Evolutionary conservation across 768 basidiomycete genomes (phyloP).

Genomic region (Fistulinella prunicolor): DNA sequence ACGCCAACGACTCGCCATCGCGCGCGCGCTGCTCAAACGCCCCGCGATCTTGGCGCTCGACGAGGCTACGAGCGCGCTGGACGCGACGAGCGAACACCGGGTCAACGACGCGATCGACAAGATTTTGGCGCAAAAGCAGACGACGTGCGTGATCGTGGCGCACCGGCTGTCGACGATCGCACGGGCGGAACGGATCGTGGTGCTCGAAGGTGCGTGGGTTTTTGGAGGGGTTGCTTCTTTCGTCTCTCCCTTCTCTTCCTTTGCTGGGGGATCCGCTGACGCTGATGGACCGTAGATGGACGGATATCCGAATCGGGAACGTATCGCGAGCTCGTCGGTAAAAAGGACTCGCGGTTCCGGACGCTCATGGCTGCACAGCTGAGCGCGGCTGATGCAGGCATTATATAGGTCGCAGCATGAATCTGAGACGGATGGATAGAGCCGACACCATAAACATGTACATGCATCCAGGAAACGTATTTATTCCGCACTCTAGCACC

Average conservation of each 20-base stretch:
- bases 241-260: neutral
- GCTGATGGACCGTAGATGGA: conserved; percentile 47
- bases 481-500: neutral
- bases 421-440: no score
- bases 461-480: neutral
- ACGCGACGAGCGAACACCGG: conserved; percentile 84
- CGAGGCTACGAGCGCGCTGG: conserved; percentile 86
- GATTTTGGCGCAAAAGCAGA: conserved; percentile 73
- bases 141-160: conserved; percentile 87
- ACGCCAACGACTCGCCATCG: conserved; percentile 77
- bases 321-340: conserved; percentile 73
- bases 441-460: conserved; percentile 7
- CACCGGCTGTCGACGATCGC: conserved; percentile 90
- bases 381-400: conserved; percentile 39
- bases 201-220: conserved; percentile 66
- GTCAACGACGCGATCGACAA: conserved; percentile 87
- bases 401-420: conserved; percentile 10
- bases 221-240: no score
- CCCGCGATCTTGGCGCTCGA: conserved; percentile 87
- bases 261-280: neutral
- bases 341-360: conserved; percentile 75
- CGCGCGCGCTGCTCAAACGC: conserved; percentile 83
- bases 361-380: conserved; percentile 89
- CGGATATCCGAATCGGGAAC: conserved; percentile 79
- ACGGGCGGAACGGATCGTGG: conserved; percentile 84